Evolutionary conservation across 1,284 basidiomycete species (phyloP), one percentile per base, ranked within the genome.

Genomic region (Megacollybia platyphylla): DNA sequence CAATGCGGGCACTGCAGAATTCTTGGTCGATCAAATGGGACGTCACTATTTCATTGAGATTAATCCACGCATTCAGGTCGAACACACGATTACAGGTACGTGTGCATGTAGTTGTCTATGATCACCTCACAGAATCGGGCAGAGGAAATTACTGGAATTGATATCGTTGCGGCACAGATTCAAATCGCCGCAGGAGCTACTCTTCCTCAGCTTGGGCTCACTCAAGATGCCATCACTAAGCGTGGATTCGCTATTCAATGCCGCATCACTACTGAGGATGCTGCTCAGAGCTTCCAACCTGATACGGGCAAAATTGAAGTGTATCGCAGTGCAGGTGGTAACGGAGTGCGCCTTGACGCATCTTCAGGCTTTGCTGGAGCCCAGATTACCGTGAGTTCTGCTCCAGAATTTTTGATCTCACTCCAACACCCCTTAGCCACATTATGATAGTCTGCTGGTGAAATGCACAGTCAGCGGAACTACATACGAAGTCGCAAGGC

Each of bases 301-400:
- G 96, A 99, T 63, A 97, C 91, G 2, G 96, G 96, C 50, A 97
- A 97, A 65, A 98, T 99, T 53, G 94, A 98, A 58, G 96, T 99
- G 29, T 98, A 98, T 68, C 85, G 94, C 49, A 93, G 89, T 54
- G 94, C 96, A 36, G 96, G 96, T 64, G 96, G 96, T 50, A 98
- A 97, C 60, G 96, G 96, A 62, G 92, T 99, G 42, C 87, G 96
- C 62, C 74, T 99, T 45, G 96, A 99, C 59, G 90, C 96, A 20
- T 87, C 85, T 59, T 97, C 93, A 50, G 96, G 96, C 53, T 99
- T 97, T 54, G 96, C 96, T 45, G 96, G 96, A 47, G 96, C 96
- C 36, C 96, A 98, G 67, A 98, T 99, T 62, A 99, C 96, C 39
- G 84, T 87, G 55, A 50, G 77, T 55, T n/a, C 42, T 9, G 17